Evolutionary conservation across 129 eudicot genomes (phyloP), one percentile per base, ranked within the genome.

Genomic region (Chrysanthemum seticuspe): DNA sequence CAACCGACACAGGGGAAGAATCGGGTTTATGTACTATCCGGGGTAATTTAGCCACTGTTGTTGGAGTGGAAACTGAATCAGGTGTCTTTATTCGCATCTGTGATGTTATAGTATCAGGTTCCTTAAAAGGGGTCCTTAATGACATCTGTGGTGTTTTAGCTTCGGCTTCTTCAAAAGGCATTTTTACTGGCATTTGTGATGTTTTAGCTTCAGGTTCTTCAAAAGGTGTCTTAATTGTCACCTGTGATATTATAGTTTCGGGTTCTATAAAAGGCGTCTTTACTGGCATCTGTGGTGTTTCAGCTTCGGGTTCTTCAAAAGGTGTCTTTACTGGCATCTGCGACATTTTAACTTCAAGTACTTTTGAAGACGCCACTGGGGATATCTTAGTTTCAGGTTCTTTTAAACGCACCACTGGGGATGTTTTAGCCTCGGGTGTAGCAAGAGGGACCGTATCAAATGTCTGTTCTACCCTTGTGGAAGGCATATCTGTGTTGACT

Each of bases 401-500:
- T 50, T 23, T 52, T 34, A 47, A 70, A 18, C 68, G 67, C 1
- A 80, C 71, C 67, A 62, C 11, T 5, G 76, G 75, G 29, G 71
- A 66, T 40, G 65, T 60, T 80, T 45, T 78, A 40, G 70, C 61
- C 55, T 74, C 79, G 15, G 56, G 59, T 25, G 59, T 59, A 36
- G 48, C 51, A 60, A 40, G 71, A 55, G 74, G 52, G 36, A 54
- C 72, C 11, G 67, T 36, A 62, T 78, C 60, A 71, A 58, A 80
- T 73, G 75, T 49, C 76, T 45, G 63, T 19, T 23, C 63, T 25
- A 55, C 72, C 57, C 72, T 40, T 19, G 72, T 62, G 44, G 82
- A 52, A 69, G 74, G 68, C 36, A 64, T 71, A 23, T 60, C 71
- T 64, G 74, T 68, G 71, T 85, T 80, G 79, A 74, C 34, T 52